Percentiles rank a stretch among this genome's conserved stretches.
phyloP scores from a whole-genome alignment of 768 basidiomycete species.

The Lactifluus rugatus region DNA sequence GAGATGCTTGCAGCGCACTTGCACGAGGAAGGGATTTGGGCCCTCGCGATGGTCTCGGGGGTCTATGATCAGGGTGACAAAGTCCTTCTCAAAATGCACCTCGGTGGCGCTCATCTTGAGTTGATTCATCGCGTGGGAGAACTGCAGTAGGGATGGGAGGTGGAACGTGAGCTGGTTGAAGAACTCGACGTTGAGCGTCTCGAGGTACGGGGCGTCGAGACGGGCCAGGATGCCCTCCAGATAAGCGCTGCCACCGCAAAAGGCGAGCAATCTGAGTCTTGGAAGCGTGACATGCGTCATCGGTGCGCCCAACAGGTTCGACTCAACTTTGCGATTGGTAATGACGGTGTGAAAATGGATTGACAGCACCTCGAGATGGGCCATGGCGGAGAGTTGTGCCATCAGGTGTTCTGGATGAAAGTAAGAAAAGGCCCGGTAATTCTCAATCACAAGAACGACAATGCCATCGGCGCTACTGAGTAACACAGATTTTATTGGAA shows the following conservation, averaged over 20 bases:
- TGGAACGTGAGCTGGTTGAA: conserved; percentile 2
- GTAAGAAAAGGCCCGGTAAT: neutral
- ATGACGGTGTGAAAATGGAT: neutral
- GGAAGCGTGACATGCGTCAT: neutral
- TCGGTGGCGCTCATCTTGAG: neutral
- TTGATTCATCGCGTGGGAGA: neutral
- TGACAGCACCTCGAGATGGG: neutral
- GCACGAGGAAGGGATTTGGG: neutral
- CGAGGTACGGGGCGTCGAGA: neutral
- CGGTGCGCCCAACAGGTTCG: neutral
- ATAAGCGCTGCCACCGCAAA: neutral
- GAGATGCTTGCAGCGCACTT: neutral
- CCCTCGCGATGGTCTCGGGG: neutral
- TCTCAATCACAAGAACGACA: neutral
- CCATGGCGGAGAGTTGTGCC: neutral
- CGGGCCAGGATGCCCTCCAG: neutral
- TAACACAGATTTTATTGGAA: neutral
- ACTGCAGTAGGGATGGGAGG: neutral
- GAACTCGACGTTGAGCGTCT: neutral
- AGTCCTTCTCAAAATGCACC: neutral
- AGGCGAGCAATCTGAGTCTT: neutral
- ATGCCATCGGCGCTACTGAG: neutral
- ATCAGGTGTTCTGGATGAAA: neutral
- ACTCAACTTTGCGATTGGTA: neutral
- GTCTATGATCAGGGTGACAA: neutral